Percentiles rank a stretch among this genome's conserved stretches.
Evolutionary conservation across 2,329 filamentous ascomycete species (phyloP).

Genomic region (Fusarium circinatum): DNA sequence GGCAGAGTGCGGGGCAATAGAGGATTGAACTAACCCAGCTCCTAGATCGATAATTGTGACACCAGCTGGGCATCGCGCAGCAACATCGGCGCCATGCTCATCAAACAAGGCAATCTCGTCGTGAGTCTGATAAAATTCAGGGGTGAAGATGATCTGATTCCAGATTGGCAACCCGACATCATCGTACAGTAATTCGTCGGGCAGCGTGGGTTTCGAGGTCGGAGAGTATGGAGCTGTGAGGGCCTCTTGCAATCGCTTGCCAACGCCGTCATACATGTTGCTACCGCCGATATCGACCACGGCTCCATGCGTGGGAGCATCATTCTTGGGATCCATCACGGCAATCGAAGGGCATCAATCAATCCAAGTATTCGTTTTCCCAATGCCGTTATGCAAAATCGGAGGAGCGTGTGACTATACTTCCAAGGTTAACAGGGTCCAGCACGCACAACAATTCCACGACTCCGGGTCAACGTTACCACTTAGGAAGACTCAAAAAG

Average conservation of each 20-base stretch:
- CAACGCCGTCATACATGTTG: constrained; percentile 45
- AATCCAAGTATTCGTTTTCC: neutral
- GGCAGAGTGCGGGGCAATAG: constrained; percentile 24
- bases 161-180: constrained; percentile 53
- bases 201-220: constrained; percentile 45
- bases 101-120: constrained; percentile 53
- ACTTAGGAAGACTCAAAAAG: neutral
- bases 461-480: constrained; percentile 1
- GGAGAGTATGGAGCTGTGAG: constrained; percentile 41
- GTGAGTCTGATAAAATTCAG: constrained; percentile 54
- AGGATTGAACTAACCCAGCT: constrained; percentile 51
- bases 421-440: constrained; percentile 3
- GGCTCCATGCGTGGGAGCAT: constrained; percentile 44
- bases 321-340: constrained; percentile 27
- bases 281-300: constrained; percentile 54
- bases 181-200: constrained; percentile 55
- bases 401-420: constrained; percentile 4
- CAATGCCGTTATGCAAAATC: neutral
- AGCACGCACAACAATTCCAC: constrained; percentile 14
- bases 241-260: constrained; percentile 41
- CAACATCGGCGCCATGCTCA: constrained; percentile 49
- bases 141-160: constrained; percentile 54
- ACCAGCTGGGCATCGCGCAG: constrained; percentile 42
- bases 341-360: constrained; percentile 1
- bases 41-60: constrained; percentile 54